Evolutionary conservation across 2,329 filamentous ascomycete genomes (phyloP).

Genomic region (Stenocarpella maydis): DNA sequence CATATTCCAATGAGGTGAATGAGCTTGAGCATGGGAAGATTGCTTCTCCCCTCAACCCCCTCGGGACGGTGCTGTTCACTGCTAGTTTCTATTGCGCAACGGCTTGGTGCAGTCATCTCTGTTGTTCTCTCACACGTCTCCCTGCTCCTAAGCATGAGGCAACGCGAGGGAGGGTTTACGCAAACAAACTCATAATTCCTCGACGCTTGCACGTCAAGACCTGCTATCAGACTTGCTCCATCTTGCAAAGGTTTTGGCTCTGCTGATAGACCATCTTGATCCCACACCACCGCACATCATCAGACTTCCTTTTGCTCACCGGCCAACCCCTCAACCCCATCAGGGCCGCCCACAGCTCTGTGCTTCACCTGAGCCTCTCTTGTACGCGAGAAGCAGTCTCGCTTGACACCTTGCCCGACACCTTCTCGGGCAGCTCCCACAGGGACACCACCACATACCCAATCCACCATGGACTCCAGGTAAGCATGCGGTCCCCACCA

Average conservation of each 20-base stretch:
- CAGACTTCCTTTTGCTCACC: not conserved
- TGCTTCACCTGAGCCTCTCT: no score
- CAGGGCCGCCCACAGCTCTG: no score
- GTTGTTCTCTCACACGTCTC: not conserved
- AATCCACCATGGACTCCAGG: not conserved
- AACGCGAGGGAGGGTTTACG: no score
- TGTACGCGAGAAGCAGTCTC: no score
- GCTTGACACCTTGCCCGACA: not conserved
- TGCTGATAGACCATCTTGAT: no score
- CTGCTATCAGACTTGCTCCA: not conserved
- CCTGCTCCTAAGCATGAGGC: fast-evolving
- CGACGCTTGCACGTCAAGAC: not conserved
- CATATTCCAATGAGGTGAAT: no score
- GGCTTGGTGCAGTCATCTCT: not conserved
- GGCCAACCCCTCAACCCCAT: not conserved
- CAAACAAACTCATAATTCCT: not conserved
- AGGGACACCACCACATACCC: not conserved
- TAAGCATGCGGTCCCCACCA: no score
- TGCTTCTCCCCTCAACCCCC: no score
- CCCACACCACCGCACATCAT: not conserved
- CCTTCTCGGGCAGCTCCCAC: no score
- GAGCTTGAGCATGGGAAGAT: no score
- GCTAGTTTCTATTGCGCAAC: not conserved
- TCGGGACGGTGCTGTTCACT: no score
- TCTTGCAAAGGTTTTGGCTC: not conserved